A percentile compares a stretch with the other conserved stretches of the same genome.
These are phyloP conservation scores for Circinella minor DNA, from an alignment of 371 early-diverging fungal genomes.

Conservation along the genomic window DNA sequence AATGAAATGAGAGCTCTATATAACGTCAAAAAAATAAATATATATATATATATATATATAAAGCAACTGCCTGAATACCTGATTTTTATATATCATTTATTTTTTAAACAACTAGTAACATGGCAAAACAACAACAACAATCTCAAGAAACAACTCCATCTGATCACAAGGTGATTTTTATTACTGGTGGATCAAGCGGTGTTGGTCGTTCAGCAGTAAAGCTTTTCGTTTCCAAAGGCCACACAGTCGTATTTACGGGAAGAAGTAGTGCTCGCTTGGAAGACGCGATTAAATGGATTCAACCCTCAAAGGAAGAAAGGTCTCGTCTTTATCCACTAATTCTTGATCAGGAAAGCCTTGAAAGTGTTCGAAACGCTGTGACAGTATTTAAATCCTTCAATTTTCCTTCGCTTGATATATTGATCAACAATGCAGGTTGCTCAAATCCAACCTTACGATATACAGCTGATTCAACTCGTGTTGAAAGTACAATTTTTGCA, in stretches of 20 bases:
- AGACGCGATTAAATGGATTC: neutral
- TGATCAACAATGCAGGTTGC: slow-evolving; percentile 38
- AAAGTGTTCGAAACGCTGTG: slow-evolving; percentile 25
- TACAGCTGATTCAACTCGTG: slow-evolving; percentile 2
- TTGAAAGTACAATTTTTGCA: slow-evolving; percentile 33
- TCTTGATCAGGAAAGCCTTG: slow-evolving; percentile 28
- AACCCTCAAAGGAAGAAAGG: neutral
- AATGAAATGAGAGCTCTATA: too few species aligned
- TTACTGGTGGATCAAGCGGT: slow-evolving; percentile 41
- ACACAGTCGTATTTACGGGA: slow-evolving; percentile 41
- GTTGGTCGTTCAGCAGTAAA: slow-evolving; percentile 33
- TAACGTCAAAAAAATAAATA: too few species aligned
- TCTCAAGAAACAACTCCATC: too few species aligned
- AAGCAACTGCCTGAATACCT: too few species aligned
- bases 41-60: too few species aligned
- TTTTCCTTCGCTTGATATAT: slow-evolving; percentile 2
- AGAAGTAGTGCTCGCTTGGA: slow-evolving; percentile 21
- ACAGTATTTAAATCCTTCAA: slow-evolving; percentile 20
- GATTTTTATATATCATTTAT: too few species aligned
- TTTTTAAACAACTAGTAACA: too few species aligned
- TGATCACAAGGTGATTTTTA: slow-evolving; percentile 19
- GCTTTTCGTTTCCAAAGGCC: slow-evolving; percentile 26
- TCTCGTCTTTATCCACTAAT: slow-evolving; percentile 18
- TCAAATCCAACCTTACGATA: slow-evolving; percentile 12
- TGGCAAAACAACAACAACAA: too few species aligned